Conservation (phyloP, 306 rosid species). For the Glycine latifolia region DNA sequence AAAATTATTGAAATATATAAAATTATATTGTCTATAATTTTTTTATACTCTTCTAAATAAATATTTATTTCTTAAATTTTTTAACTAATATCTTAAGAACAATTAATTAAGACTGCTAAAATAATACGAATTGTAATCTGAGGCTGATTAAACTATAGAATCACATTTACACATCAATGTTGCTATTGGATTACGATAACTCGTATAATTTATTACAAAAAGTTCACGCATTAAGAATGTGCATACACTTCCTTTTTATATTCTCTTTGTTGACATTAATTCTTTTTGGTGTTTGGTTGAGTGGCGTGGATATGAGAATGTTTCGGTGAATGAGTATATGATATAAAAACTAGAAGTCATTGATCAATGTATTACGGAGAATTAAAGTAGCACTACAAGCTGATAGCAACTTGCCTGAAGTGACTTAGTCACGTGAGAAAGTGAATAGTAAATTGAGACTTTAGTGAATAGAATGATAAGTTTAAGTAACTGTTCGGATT, state of each 20-base stretch:
- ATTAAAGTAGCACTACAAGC: constrained; percentile 1
- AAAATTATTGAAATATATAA: too few species aligned
- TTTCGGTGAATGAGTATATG: not conserved
- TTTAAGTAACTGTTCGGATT: too few species aligned
- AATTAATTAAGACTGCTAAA: too few species aligned
- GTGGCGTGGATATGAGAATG: not conserved
- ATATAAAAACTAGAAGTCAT: not conserved
- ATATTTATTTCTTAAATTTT: too few species aligned
- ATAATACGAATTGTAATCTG: not conserved
- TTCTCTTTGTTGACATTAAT: not conserved
- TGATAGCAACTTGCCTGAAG: not conserved
- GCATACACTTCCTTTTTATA: not conserved
- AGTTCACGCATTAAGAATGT: not conserved
- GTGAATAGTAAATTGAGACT: not conserved
- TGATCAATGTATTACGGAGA: not conserved
- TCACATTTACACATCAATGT: not conserved
- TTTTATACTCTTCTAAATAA: too few species aligned
- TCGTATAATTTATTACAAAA: not conserved
- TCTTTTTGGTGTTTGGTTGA: not conserved
- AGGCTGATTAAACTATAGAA: not conserved
- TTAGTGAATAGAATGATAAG: not conserved
- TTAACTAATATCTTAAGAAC: too few species aligned
- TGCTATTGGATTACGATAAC: not conserved
- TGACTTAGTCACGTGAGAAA: constrained; percentile 17
- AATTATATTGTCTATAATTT: too few species aligned